Evolutionary conservation across 345 rosid genomes (phyloP).

Genomic region (Cardiospermum halicacabum): DNA sequence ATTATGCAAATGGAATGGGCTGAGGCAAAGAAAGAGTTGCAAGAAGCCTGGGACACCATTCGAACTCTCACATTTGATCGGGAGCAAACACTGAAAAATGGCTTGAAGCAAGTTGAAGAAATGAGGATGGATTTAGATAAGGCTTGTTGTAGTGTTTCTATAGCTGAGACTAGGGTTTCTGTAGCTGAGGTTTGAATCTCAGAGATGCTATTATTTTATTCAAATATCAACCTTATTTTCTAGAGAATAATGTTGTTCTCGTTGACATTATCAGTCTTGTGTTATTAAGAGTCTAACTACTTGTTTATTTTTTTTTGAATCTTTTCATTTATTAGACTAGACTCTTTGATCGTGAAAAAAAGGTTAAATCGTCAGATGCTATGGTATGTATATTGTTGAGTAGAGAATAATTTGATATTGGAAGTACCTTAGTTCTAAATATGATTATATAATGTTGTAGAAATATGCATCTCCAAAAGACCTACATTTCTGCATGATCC

Average conservation of each 20-base stretch:
- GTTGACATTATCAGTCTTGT: not conserved
- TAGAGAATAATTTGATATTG: not conserved
- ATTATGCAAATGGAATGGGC: slow-evolving; percentile 83
- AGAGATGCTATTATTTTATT: slow-evolving; percentile 8
- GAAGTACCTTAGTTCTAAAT: not conserved
- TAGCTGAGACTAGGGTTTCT: slow-evolving; percentile 83
- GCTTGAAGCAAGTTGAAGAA: slow-evolving; percentile 83
- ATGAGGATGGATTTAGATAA: slow-evolving; percentile 69
- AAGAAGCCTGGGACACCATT: slow-evolving; percentile 69
- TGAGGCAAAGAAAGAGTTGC: slow-evolving; percentile 81
- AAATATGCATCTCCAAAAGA: too few relatives aligned
- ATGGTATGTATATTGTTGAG: slow-evolving; percentile 41
- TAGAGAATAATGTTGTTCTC: not conserved
- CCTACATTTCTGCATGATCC: too few relatives aligned
- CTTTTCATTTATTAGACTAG: slow-evolving; percentile 49
- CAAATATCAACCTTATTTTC: not conserved
- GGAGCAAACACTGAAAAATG: slow-evolving; percentile 63
- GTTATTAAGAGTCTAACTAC: not conserved
- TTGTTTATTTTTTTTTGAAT: slow-evolving; percentile 7
- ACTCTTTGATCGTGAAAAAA: slow-evolving; percentile 70
- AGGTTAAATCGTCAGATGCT: slow-evolving; percentile 43
- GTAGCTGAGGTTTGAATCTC: slow-evolving; percentile 65
- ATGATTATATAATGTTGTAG: too few relatives aligned
- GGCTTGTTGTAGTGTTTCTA: slow-evolving; percentile 66
- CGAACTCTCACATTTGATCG: slow-evolving; percentile 60